phyloP scores from a whole-genome alignment of 768 basidiomycete species.

The Paxillus ammoniavirescens region DNA sequence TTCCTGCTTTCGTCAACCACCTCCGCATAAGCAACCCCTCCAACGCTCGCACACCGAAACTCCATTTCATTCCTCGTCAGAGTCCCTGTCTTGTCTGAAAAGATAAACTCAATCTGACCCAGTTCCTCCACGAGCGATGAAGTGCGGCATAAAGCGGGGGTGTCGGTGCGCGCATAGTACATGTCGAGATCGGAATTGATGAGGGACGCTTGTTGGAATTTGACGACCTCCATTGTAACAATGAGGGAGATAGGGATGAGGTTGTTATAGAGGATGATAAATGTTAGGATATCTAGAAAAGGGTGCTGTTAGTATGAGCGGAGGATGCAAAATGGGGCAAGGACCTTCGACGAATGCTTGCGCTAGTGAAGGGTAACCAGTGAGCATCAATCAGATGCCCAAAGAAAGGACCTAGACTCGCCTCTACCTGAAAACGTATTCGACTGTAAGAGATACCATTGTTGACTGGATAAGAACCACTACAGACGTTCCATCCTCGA shows the following conservation, averaged over 20 bases:
- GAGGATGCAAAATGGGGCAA: slow-evolving; percentile 1
- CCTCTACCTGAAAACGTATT: slow-evolving; percentile 62
- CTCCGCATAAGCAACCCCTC: slow-evolving; percentile 86
- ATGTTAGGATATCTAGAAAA: slow-evolving; percentile 85
- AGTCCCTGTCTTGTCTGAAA: slow-evolving; percentile 94
- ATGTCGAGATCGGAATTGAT: slow-evolving; percentile 99
- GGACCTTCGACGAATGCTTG: slow-evolving; percentile 83
- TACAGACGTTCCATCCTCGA: slow-evolving; percentile 19
- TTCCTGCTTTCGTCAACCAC: slow-evolving; percentile 84
- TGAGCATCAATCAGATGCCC: not conserved
- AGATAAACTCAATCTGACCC: slow-evolving; percentile 96
- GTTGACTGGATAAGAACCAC: slow-evolving; percentile 84
- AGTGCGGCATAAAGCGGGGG: slow-evolving; percentile 95
- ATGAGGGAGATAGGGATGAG: slow-evolving; percentile 98
- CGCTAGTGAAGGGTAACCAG: slow-evolving; percentile 39
- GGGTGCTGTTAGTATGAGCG: slow-evolving; percentile 11
- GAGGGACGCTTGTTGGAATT: slow-evolving; percentile 94
- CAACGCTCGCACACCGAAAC: slow-evolving; percentile 87
- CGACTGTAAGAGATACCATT: slow-evolving; percentile 87
- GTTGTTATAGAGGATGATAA: slow-evolving; percentile 99
- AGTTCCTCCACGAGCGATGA: slow-evolving; percentile 98
- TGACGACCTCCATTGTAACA: slow-evolving; percentile 99
- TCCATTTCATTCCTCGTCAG: slow-evolving; percentile 99
- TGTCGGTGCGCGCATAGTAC: slow-evolving; percentile 95
- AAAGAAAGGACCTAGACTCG: slow-evolving; percentile 29